Base-by-base conservation (phyloP, 352 stramenopile species). In the Globisporangium viniferum region DNA sequence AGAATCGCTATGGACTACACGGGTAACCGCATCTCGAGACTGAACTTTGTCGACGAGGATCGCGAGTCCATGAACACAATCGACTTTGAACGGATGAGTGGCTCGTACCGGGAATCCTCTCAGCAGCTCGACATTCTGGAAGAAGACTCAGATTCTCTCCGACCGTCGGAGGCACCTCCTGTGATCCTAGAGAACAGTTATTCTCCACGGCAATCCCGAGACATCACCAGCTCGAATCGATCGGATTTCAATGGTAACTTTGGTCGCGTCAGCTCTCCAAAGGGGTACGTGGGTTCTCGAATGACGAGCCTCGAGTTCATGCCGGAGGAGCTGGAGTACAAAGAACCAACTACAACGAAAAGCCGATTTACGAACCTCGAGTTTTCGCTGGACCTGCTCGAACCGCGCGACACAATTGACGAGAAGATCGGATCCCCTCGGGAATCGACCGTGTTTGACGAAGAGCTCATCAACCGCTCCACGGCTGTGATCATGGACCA, bases 401-500 rank as follows among this genome's bases (percentile, higher is more conserved):
- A 64, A 39, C 59, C 67, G 49, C 49, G 49, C 31, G 67, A 41
- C 29, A 68, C 61, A 20, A 64, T 59, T 22, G 49, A 69, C 20
- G 48, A 48, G n/a, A 69, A 54, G 59, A 27, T 59, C 4, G 46
- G 31, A 4, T 71, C 66, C 14, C 66, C 76, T 63, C 55, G 75
- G 66, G 31, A 79, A 66, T 55, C 65, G 53, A 56, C 56, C 63
- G 48, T 66, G 31, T 48, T 88, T n/a, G 79, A 85, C 46, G 77
- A 86, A 44, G 78, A 84, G 18, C 66, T 86, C 44, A 66, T 88
- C 53, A 78, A 80, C 59, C 79, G 79, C 15, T 77, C 79, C 6
- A 88, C 79, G 12, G 72, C 76, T 22, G 70, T 84, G 36, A 57
- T 88, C 27, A 84, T 82, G 59, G 76, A 86, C 14, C 62, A 81